Base-by-base conservation (phyloP, 805 yeast genomes). In the Metschnikowia lunata region DNA sequence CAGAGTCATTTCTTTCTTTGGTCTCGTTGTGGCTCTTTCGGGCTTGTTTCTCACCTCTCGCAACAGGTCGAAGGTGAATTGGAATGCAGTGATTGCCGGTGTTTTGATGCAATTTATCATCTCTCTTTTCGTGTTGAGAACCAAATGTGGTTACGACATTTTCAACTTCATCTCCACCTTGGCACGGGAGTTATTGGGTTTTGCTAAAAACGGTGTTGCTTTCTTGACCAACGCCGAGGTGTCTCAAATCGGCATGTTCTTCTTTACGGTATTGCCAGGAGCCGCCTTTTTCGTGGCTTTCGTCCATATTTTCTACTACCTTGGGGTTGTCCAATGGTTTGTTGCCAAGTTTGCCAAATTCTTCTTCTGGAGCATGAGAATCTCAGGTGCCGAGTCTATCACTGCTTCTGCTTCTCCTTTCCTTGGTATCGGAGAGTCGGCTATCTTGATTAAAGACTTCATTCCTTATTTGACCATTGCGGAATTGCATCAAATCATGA, bases 331-430 rank as follows among this genome's bases (percentile, higher is more conserved):
- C 43, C 85, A 80, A 57, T 80, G 85, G 84, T 64, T 64, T 36
- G 72, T 80, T 43, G 70, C 71, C 35, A 80, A 80, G 59, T 76
- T 77, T 50, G 79, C 83, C 14, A 61, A 62, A 54, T 73, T 79
- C 52, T 79, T 80, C 67, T 78, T 74, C 67, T 80, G 83, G 83
- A 59, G 78, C 31, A 71, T 79, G 69, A 64, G 71, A 46, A 75
- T 78, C 23, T 72, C 80, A 27, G 85, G 85, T 53, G 82, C 84
- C 41, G 85, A 80, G 58, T 78, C 83, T 26, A 76, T 79, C 37
- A 80, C 79, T 27, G 82, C 83, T 6, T 82, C 84, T 37, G 84
- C 84, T 0, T 75, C 84, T 26, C 85, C 85, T 6, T 80, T 80
- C 60, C 70, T 80, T 50, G 85, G 85, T 36, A 79, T 77, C 51